These are phyloP conservation scores for Copromyces sp. DNA, from an alignment of 495 filamentous ascomycete genomes.

Conservation along the genomic window DNA sequence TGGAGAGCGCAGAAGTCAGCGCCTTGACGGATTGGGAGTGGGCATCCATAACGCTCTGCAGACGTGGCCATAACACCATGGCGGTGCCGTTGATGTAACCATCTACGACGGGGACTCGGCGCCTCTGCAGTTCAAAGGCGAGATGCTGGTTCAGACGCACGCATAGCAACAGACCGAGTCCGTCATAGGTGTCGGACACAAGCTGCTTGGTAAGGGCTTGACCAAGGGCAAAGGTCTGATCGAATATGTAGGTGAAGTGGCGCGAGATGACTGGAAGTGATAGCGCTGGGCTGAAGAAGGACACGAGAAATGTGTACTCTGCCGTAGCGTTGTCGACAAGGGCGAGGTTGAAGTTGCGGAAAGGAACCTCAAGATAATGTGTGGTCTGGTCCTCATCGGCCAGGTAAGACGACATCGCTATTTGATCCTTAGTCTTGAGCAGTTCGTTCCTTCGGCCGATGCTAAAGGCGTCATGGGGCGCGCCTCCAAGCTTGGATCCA, in stretches of 20 bases:
- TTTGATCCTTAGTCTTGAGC: constrained; percentile 55
- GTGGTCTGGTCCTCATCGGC: constrained; percentile 79
- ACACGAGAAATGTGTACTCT: constrained; percentile 86
- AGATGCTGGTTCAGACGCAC: constrained; percentile 91
- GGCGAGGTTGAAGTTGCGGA: constrained; percentile 89
- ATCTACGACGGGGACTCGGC: constrained; percentile 80
- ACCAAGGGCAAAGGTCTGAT: constrained; percentile 72
- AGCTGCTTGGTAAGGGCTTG: constrained; percentile 66
- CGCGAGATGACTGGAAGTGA: constrained; percentile 47
- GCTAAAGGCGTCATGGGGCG: constrained; percentile 77
- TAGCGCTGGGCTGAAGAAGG: constrained; percentile 66
- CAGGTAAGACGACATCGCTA: constrained; percentile 67
- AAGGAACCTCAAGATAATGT: constrained; percentile 82
- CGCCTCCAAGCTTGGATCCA: constrained; percentile 38
- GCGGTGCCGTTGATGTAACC: constrained; percentile 87
- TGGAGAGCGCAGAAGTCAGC: constrained; percentile 41
- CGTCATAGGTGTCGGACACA: constrained; percentile 66
- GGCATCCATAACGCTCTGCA: constrained; percentile 87
- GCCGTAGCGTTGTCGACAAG: constrained; percentile 89
- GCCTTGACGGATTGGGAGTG: constrained; percentile 76
- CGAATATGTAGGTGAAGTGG: constrained; percentile 73
- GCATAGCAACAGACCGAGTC: constrained; percentile 74
- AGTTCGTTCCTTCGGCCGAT: constrained; percentile 77
- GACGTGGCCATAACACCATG: constrained; percentile 93
- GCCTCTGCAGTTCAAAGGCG: constrained; percentile 84